Evolutionary conservation across 2,329 filamentous ascomycete species (phyloP).

Genomic region (Capronia coronata): DNA sequence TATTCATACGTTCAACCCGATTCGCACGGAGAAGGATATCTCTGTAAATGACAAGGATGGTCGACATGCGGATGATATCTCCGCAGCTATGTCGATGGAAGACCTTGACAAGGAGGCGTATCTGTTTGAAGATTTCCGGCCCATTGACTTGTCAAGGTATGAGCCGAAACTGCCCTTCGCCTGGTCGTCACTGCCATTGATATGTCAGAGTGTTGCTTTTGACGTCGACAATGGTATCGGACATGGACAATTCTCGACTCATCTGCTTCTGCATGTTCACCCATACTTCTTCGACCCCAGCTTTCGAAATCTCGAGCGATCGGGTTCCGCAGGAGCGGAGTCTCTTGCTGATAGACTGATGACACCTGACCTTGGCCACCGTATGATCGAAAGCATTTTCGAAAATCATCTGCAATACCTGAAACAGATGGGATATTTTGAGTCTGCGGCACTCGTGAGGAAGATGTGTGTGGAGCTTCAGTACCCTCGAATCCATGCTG

Average conservation of each 20-base stretch:
- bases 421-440: slow-evolving; percentile 32
- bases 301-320: slow-evolving; percentile 13
- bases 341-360: slow-evolving; percentile 24
- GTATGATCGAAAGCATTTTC: slow-evolving; percentile 45
- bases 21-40: slow-evolving; percentile 4
- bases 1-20: slow-evolving; percentile 23
- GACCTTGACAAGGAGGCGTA: slow-evolving; percentile 21
- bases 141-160: slow-evolving; percentile 26
- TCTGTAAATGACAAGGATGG: background rate
- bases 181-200: slow-evolving; percentile 25
- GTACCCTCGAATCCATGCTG: slow-evolving; percentile 8
- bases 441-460: slow-evolving; percentile 49
- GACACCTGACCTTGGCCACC: slow-evolving; percentile 40
- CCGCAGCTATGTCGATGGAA: slow-evolving; percentile 11
- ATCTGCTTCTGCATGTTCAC: slow-evolving; percentile 42
- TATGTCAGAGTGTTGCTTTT: slow-evolving; percentile 26
- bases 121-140: slow-evolving; percentile 25
- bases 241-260: slow-evolving; percentile 44
- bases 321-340: background rate
- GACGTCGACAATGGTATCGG: slow-evolving; percentile 36
- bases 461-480: slow-evolving; percentile 39
- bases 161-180: slow-evolving; percentile 25
- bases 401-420: slow-evolving; percentile 54
- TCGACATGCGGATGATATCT: background rate
- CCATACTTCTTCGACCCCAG: slow-evolving; percentile 37